phyloP scores from a whole-genome alignment of 163 green algal genomes.

The Prototheca wickerhamii region DNA sequence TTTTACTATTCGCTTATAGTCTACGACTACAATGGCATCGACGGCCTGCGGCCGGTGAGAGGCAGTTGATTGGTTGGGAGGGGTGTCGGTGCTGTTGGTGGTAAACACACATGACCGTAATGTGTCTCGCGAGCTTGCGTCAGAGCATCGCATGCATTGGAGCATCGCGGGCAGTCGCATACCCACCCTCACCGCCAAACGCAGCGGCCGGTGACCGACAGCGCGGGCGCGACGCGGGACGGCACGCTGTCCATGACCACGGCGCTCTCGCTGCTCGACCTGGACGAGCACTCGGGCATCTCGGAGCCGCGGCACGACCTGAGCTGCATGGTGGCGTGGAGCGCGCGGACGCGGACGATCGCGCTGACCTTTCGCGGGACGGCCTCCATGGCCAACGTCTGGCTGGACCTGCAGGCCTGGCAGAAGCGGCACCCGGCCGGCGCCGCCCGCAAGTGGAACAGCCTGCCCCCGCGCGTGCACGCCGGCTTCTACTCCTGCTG shows the following conservation, averaged over 20 bases:
- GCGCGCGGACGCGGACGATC: constrained; percentile 4
- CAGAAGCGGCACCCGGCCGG: neutral
- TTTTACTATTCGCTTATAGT: constrained; percentile 28
- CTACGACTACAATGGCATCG: constrained; percentile 18
- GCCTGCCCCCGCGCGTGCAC: constrained; percentile 22
- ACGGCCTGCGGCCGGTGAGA: neutral
- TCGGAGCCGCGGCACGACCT: constrained; percentile 16
- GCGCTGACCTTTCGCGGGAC: constrained; percentile 49
- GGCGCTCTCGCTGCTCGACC: constrained; percentile 11
- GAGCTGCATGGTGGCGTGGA: constrained; percentile 25
- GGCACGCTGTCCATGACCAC: constrained; percentile 1
- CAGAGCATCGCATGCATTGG: too few species aligned
- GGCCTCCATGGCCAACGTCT: constrained; percentile 34
- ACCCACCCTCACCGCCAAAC: too few species aligned
- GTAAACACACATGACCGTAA: too few species aligned
- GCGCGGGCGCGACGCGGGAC: neutral
- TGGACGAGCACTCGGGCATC: constrained; percentile 12
- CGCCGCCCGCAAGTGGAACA: neutral
- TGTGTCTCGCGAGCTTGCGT: too few species aligned
- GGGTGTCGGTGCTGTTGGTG: too few species aligned
- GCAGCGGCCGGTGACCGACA: neutral
- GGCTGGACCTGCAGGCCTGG: constrained; percentile 42
- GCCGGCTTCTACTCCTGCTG: constrained; percentile 21
- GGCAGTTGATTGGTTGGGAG: too few species aligned
- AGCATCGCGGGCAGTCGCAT: too few species aligned